These are phyloP conservation scores for Fusarium beomiforme DNA, from an alignment of 2,329 filamentous ascomycete species.

Conservation along the genomic window DNA sequence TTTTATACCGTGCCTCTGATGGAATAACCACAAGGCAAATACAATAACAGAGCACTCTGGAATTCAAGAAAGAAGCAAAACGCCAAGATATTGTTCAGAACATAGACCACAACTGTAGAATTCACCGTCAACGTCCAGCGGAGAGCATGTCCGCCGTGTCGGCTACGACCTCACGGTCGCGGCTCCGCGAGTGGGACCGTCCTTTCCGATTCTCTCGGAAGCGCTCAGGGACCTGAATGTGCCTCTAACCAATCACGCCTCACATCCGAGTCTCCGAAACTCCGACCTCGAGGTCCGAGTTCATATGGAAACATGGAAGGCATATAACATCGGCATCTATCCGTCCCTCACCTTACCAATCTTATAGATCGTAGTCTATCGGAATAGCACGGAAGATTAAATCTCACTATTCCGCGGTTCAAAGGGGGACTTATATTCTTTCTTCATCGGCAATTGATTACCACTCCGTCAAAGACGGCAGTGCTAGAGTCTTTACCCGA, in stretches of 20 bases:
- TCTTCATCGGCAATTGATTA: not conserved
- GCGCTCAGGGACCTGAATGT: slow-evolving; percentile 12
- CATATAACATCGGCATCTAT: slow-evolving; percentile 10
- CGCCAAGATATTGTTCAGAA: not conserved
- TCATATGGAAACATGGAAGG: slow-evolving; percentile 31
- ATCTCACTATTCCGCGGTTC: not conserved
- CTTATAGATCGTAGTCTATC: not conserved
- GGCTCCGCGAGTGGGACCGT: slow-evolving; percentile 32
- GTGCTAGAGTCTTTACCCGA: not conserved
- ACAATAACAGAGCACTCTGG: too few relatives aligned
- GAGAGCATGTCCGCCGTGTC: slow-evolving; percentile 2
- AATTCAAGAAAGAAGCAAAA: too few relatives aligned
- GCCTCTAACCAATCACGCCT: not conserved
- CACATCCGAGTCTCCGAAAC: slow-evolving; percentile 38
- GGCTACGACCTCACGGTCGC: slow-evolving; percentile 17
- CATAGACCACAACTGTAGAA: not conserved
- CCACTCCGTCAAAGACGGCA: not conserved
- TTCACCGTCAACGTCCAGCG: not conserved
- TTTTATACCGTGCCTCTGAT: not conserved
- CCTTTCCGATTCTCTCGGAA: slow-evolving; percentile 1
- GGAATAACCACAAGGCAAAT: too few relatives aligned
- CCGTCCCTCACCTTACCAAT: not conserved
- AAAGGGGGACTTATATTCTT: not conserved
- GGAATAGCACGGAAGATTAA: slow-evolving; percentile 7
- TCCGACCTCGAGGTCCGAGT: slow-evolving; percentile 35